Base-by-base conservation (phyloP, 2,329 filamentous ascomycete species). In the Emmonsiellopsis sp. region DNA sequence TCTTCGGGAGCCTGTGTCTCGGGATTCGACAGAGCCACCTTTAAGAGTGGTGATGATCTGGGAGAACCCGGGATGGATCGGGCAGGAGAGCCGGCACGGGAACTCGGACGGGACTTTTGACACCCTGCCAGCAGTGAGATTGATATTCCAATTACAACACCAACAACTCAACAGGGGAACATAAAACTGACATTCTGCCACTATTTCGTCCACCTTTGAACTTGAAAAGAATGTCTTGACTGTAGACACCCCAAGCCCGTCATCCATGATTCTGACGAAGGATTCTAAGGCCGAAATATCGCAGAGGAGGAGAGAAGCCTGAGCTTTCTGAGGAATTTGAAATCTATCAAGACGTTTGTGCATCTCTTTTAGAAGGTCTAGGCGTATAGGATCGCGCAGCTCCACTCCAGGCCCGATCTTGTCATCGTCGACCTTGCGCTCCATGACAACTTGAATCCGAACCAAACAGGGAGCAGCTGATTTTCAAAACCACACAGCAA, bases 401-500 rank as follows among this genome's bases (percentile, higher is more conserved):
- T 51, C 50, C 50, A 44, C 50, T 30, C 20, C 50, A 5, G 50
- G 50, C 20, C 50, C 50, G 40, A 51, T 51, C 40, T 50, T 50
- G 37, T 26, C 20, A 26, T 26, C 20, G 20, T 26, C 20, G 5
- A 26, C 20, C 20, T 26, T 26, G 20, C 20, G 20, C 20, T 26
- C 20, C 20, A 26, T 26, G 20, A 26, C 20, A 26, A 26, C n/a
- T n/a, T n/a, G n/a, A n/a, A n/a, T n/a, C n/a, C n/a, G n/a, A n/a
- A n/a, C 20, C 20, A 26, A 26, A 26, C 20, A 26, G 20, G 20
- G 20, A 26, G 20, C 1, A 26, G 20, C 3, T 26, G 20, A 26
- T 26, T 26, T 26, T 26, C 20, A 26, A 26, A 26, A 26, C 20
- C 20, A 26, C 20, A 26, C 20, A 26, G 20, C 3, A 26, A 26